phyloP scores from a whole-genome alignment of 192 early-diverging fungal genomes.

The Umbelopsis sp. region DNA sequence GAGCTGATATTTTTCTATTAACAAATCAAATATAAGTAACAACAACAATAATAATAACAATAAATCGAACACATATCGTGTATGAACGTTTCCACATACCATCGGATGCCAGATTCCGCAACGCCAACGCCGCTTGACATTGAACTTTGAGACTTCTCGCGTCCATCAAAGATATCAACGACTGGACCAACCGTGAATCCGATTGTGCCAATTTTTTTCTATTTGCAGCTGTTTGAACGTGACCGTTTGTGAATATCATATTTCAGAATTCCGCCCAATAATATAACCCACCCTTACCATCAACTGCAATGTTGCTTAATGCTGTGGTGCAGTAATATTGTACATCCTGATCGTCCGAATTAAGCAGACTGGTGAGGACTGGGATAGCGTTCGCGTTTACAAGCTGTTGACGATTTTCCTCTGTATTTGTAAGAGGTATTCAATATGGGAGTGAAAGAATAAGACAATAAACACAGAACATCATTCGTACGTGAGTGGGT shows the following conservation, averaged over 20 bases:
- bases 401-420: conserved; percentile 81
- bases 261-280: not conserved
- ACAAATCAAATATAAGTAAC: conserved; percentile 10
- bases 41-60: too few species aligned
- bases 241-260: not conserved
- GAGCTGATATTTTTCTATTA: conserved; percentile 79
- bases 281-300: conserved; percentile 54
- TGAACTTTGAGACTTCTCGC: conserved; percentile 82
- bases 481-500: conserved; percentile 69
- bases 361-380: conserved; percentile 75
- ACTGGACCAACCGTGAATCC: conserved; percentile 73
- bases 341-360: conserved; percentile 78
- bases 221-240: conserved; percentile 39
- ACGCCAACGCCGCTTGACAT: conserved; percentile 84
- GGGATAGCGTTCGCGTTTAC: conserved; percentile 82
- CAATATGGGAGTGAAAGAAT: too few species aligned
- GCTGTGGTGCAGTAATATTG: conserved; percentile 92
- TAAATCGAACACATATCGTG: conserved; percentile 10
- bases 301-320: conserved; percentile 88
- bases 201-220: conserved; percentile 69
- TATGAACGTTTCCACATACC: conserved; percentile 36
- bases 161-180: conserved; percentile 76
- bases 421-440: too few species aligned
- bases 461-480: not conserved
- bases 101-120: conserved; percentile 86